phyloP scores from a whole-genome alignment of 2,329 filamentous ascomycete species.

The Simplicillium sp. region DNA sequence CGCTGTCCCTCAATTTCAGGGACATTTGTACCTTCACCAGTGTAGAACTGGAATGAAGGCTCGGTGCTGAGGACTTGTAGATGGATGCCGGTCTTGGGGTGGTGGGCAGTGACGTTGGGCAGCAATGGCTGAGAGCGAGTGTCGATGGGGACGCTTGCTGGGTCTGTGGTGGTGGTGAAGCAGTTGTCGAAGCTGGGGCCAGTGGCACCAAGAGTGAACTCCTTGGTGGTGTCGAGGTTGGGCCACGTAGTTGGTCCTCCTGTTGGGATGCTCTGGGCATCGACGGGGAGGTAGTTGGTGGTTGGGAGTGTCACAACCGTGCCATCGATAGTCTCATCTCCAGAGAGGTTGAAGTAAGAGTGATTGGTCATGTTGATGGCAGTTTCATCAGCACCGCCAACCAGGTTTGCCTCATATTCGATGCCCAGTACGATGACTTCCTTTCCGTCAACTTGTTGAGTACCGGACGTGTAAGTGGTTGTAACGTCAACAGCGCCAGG shows the following conservation, averaged over 20 bases:
- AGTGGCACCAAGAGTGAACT: conserved; percentile 62
- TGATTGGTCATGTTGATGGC: conserved; percentile 93
- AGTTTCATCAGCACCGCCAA: conserved; percentile 77
- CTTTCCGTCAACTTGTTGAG: conserved; percentile 50
- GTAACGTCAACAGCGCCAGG: conserved; percentile 74
- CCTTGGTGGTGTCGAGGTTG: conserved; percentile 52
- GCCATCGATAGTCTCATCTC: conserved; percentile 41
- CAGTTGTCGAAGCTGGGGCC: conserved; percentile 82
- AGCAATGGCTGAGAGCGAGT: conserved; percentile 54
- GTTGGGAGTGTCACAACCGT: conserved; percentile 59
- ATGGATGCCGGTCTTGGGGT: conserved; percentile 66
- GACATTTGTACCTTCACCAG: conserved; percentile 75
- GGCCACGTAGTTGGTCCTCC: conserved; percentile 55
- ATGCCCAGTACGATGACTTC: conserved; percentile 67
- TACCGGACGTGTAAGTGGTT: conserved; percentile 70
- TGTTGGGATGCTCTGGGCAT: conserved; percentile 64
- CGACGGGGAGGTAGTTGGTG: conserved; percentile 61
- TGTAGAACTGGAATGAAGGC: conserved; percentile 96
- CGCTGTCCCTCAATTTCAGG: conserved; percentile 54
- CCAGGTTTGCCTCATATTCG: conserved; percentile 81
- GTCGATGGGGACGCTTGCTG: conserved; percentile 52
- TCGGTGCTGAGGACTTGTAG: conserved; percentile 86
- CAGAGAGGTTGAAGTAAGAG: conserved; percentile 64
- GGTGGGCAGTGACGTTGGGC: conserved; percentile 61
- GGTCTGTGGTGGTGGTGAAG: conserved; percentile 66